Conservation (phyloP, 192 early-diverging fungal genomes). For the Entophlyctis helioformis region DNA sequence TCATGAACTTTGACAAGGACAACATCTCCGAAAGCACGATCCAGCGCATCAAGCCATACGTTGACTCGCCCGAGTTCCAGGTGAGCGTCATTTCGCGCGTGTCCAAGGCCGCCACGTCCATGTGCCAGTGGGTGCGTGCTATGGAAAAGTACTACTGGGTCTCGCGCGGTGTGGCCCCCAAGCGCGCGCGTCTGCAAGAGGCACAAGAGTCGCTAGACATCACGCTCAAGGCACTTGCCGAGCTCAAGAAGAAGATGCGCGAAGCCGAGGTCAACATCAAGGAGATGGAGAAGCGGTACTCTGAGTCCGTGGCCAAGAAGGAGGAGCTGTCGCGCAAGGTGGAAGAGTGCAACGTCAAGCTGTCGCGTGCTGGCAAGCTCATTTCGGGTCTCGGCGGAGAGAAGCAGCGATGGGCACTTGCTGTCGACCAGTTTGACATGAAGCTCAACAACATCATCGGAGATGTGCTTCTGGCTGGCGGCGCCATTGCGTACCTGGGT, state of each 20-base stretch:
- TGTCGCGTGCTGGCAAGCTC: slow-evolving; percentile 43
- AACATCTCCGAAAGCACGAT: slow-evolving; percentile 38
- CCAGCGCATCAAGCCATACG: slow-evolving; percentile 48
- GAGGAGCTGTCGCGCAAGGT: slow-evolving; percentile 50
- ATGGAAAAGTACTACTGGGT: slow-evolving; percentile 60
- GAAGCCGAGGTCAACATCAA: slow-evolving; percentile 51
- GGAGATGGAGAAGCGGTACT: slow-evolving; percentile 49
- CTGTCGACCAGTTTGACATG: slow-evolving; percentile 39
- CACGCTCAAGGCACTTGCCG: slow-evolving; percentile 39
- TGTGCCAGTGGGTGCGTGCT: slow-evolving; percentile 53
- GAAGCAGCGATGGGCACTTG: slow-evolving; percentile 46
- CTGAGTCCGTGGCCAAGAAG: slow-evolving; percentile 48
- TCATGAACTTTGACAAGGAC: slow-evolving; percentile 53
- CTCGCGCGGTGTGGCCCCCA: slow-evolving; percentile 42
- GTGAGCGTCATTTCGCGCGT: slow-evolving; percentile 43
- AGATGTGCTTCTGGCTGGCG: slow-evolving; percentile 41
- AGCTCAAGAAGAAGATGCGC: slow-evolving; percentile 45
- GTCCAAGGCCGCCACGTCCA: slow-evolving; percentile 46
- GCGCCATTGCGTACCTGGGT: slow-evolving; percentile 47
- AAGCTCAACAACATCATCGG: slow-evolving; percentile 46
- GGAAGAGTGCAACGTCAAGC: slow-evolving; percentile 43
- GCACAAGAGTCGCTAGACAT: slow-evolving; percentile 43
- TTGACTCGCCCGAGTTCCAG: slow-evolving; percentile 53
- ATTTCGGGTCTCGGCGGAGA: slow-evolving; percentile 46
- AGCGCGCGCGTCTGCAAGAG: slow-evolving; percentile 35